phyloP scores from a whole-genome alignment of 2,329 filamentous ascomycete species.

The Aspergillus nomiae region DNA sequence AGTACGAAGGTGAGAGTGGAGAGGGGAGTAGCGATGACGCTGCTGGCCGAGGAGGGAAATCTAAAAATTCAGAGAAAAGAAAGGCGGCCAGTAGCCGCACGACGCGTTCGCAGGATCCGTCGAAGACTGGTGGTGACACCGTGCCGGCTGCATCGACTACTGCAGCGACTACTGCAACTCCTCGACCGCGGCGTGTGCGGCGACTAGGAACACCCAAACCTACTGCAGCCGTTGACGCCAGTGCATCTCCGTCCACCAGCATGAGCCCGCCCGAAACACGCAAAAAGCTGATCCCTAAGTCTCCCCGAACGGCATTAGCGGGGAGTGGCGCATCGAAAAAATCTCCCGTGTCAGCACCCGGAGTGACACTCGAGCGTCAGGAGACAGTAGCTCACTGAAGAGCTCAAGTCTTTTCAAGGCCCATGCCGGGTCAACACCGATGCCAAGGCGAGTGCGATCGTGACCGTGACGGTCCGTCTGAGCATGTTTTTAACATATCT shows the following conservation, averaged over 20 bases:
- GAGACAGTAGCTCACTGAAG: slow-evolving; percentile 23
- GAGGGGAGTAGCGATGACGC: slow-evolving; percentile 23
- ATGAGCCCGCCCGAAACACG: slow-evolving; percentile 32
- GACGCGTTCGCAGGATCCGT: slow-evolving; percentile 25
- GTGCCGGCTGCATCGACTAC: slow-evolving; percentile 21
- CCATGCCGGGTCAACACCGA: slow-evolving; percentile 40
- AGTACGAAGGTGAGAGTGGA: slow-evolving; percentile 33
- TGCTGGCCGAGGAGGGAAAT: slow-evolving; percentile 16
- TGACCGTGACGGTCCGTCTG: slow-evolving; percentile 22
- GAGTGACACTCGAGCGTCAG: slow-evolving; percentile 17
- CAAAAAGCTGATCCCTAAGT: slow-evolving; percentile 39
- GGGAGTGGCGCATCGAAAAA: slow-evolving; percentile 23
- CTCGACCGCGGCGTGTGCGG: slow-evolving; percentile 34
- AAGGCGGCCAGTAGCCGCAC: slow-evolving; percentile 25
- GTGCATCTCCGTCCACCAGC: slow-evolving; percentile 5
- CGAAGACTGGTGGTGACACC: slow-evolving; percentile 23
- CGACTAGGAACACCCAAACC: slow-evolving; percentile 30
- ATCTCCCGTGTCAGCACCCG: slow-evolving; percentile 18
- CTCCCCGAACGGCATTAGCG: slow-evolving; percentile 26
- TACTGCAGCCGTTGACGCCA: slow-evolving; percentile 22
- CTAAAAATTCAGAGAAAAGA: slow-evolving; percentile 25
- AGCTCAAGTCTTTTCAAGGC: slow-evolving; percentile 33
- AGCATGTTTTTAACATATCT: slow-evolving; percentile 12
- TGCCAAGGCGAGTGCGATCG: slow-evolving; percentile 35
- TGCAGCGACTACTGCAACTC: slow-evolving; percentile 27